phyloP scores from a whole-genome alignment of 2,329 filamentous ascomycete species.

The Aureobasidium leucospermi region DNA sequence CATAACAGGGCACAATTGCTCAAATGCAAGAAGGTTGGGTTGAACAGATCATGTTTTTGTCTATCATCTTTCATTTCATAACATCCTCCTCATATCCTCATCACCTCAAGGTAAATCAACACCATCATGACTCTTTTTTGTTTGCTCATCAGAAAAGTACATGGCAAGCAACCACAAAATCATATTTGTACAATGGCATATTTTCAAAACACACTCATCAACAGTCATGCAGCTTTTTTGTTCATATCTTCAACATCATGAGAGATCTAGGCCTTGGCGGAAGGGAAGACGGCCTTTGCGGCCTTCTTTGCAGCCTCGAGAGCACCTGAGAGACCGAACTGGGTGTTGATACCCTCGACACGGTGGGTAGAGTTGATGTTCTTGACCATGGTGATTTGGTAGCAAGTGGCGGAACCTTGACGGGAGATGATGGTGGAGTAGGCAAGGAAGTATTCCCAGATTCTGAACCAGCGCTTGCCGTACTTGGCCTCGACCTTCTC shows the following conservation, averaged over 20 bases:
- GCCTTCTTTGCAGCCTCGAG: conserved; percentile 42
- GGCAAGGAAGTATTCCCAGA: conserved; percentile 88
- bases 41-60: not conserved
- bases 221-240: not conserved
- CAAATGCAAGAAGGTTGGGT: too few relatives aligned
- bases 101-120: not conserved
- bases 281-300: conserved; percentile 26
- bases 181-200: conserved; percentile 5
- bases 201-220: not conserved
- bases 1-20: not conserved
- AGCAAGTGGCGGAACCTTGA: conserved; percentile 78
- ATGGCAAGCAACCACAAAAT: not conserved
- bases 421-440: conserved; percentile 77
- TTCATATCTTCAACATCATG: not conserved
- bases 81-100: not conserved
- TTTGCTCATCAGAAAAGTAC: not conserved
- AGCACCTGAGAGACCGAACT: conserved; percentile 63
- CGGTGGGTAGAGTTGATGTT: conserved; percentile 84
- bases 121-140: conserved; percentile 6
- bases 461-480: conserved; percentile 90
- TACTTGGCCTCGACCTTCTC: conserved; percentile 95
- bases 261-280: conserved; percentile 17
- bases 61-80: conserved; percentile 5
- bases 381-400: conserved; percentile 80
- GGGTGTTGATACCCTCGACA: conserved; percentile 62